These are phyloP conservation scores for Metschnikowia dekortorum DNA, from an alignment of 805 yeast genomes.

Conservation along the genomic window DNA sequence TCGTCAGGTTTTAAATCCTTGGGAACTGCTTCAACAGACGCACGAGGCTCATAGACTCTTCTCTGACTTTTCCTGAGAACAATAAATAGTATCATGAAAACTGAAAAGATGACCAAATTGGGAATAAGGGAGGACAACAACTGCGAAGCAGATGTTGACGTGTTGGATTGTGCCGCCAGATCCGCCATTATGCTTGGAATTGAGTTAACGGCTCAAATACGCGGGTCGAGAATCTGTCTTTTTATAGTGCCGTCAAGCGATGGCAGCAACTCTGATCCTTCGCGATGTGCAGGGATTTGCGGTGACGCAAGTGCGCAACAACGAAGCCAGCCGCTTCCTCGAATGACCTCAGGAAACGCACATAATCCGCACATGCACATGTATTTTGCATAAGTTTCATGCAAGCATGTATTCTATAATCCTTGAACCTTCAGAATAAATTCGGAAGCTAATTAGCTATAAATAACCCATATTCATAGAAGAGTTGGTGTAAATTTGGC, in stretches of 20 bases:
- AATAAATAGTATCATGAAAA: slow-evolving; percentile 40
- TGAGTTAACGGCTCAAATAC: not conserved
- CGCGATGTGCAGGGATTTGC: not conserved
- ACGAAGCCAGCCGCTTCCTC: slow-evolving; percentile 1
- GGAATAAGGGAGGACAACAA: slow-evolving; percentile 47
- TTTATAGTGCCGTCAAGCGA: not conserved
- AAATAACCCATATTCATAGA: too few relatives aligned
- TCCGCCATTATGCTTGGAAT: slow-evolving; percentile 4
- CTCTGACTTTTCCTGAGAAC: slow-evolving; percentile 38
- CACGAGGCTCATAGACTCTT: slow-evolving; percentile 53
- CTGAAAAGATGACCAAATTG: slow-evolving; percentile 37
- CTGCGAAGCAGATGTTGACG: slow-evolving; percentile 43
- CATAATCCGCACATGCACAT: not conserved
- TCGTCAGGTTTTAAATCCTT: slow-evolving; percentile 40
- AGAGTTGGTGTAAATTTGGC: too few relatives aligned
- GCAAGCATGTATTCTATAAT: not conserved
- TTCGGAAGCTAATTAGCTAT: not conserved
- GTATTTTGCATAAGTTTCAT: not conserved
- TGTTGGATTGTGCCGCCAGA: not conserved
- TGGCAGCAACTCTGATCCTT: not conserved
- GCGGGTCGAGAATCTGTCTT: not conserved
- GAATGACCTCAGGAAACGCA: slow-evolving; percentile 3
- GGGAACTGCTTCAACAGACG: slow-evolving; percentile 43
- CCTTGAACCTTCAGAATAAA: not conserved
- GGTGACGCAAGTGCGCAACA: slow-evolving; percentile 1